Conservation (phyloP, 305 asterid species). For the Rubia balearica region DNA sequence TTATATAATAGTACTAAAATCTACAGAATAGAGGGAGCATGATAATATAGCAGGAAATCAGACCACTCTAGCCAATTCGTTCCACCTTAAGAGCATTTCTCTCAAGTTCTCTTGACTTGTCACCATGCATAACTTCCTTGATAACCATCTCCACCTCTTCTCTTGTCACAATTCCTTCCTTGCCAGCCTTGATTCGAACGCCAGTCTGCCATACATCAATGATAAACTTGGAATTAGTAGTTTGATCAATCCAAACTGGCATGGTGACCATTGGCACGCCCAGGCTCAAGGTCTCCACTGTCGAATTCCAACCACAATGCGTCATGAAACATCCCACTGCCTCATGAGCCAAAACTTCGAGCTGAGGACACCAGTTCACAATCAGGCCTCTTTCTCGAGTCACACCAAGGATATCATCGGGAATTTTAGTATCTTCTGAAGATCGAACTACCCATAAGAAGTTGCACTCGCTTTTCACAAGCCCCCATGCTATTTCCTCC, state of each 20-base stretch:
- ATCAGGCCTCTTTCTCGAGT: slow-evolving; percentile 32
- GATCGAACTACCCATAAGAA: slow-evolving; percentile 56
- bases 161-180: slow-evolving; percentile 26
- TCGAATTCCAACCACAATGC: slow-evolving; percentile 62
- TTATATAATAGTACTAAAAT: too few species aligned
- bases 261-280: slow-evolving; percentile 49
- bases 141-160: slow-evolving; percentile 39
- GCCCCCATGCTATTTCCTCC: slow-evolving; percentile 44
- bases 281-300: slow-evolving; percentile 36
- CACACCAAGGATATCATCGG: slow-evolving; percentile 19
- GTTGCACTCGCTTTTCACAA: slow-evolving; percentile 29
- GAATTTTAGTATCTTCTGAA: slow-evolving; percentile 39
- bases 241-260: slow-evolving; percentile 36
- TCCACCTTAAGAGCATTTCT: slow-evolving; percentile 42
- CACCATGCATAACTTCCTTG: slow-evolving; percentile 33
- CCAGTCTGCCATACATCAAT: slow-evolving; percentile 46
- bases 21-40: too few species aligned
- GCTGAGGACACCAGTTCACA: slow-evolving; percentile 49
- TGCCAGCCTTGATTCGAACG: slow-evolving; percentile 17
- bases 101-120: slow-evolving; percentile 26
- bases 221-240: slow-evolving; percentile 38
- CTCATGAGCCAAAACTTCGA: slow-evolving; percentile 36
- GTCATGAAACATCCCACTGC: slow-evolving; percentile 43
- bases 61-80: slow-evolving; percentile 40
- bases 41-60: too few species aligned